Percentiles rank a stretch among this genome's conserved stretches.
Conservation (phyloP, 139 green algal species). For the Chlorella sorokiniana region DNA sequence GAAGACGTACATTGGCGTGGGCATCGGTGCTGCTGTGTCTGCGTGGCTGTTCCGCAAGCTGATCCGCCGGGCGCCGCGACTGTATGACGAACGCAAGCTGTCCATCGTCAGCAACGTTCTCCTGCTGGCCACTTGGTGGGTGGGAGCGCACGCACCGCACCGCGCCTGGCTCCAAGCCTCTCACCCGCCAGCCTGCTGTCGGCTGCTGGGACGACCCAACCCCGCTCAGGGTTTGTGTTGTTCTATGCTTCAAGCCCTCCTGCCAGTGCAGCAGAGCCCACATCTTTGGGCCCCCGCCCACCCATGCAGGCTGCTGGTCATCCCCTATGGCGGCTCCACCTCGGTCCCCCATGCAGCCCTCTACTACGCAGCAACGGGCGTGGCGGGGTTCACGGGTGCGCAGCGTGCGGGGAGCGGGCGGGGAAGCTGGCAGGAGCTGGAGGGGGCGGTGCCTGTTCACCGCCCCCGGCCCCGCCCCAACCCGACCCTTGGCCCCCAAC, state of each 20-base stretch:
- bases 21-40: not conserved
- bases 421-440: not conserved
- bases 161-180: too few species aligned
- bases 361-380: constrained; percentile 6
- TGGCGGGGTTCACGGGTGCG: constrained; percentile 8
- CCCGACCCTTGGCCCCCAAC: not conserved
- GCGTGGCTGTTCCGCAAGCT: not conserved
- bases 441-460: not conserved
- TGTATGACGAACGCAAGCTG: not conserved
- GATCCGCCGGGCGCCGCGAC: not conserved
- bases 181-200: too few species aligned
- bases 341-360: constrained; percentile 22
- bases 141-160: too few species aligned
- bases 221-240: too few species aligned
- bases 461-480: not conserved
- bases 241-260: too few species aligned
- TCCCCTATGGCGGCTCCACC: constrained; percentile 29
- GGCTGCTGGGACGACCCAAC: too few species aligned
- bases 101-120: not conserved
- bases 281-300: not conserved
- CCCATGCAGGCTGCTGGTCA: constrained; percentile 34
- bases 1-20: constrained; percentile 28
- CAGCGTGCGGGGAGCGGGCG: too few species aligned
- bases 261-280: not conserved
- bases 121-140: not conserved